Evolutionary conservation across 2,329 filamentous ascomycete species (phyloP), one percentile per base, ranked within the genome.

Genomic region (Plenodomus lindquistii): DNA sequence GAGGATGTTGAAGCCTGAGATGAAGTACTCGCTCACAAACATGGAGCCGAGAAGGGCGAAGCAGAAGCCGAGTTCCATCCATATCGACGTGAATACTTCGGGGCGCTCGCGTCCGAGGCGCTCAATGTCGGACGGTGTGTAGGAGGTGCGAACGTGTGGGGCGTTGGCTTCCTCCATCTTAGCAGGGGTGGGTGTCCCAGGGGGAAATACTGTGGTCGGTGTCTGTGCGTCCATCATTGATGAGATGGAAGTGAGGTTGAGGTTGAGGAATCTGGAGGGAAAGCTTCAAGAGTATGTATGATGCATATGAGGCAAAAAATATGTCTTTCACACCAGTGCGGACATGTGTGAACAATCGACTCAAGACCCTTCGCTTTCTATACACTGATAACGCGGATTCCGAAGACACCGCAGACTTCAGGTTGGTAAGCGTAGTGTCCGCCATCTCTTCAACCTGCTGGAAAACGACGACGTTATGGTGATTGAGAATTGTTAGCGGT

Each of bases 1-100:
- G 20, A 93, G 73, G 50, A 85, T 75, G 48, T 79, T 83, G 62
- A 92, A 94, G 24, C 90, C 90, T 39, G 85, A 88, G 42, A 93
- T 81, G 65, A 87, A 88, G 71, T 86, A 92, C 73, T 92, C 88
- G 37, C 81, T 77, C 60, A 87, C 77, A 52, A 86, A 80, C 73
- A 86, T 85, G 38, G 83, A 85, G 52, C 82, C 79, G 11, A 85
- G 72, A 17, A 87, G 75, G 0, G 82, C 82, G 57, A 83, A 81
- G 62, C 84, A 80, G 62, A 88, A 89, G 18, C 79, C 78, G 4
- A 83, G 52, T 61, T 89, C 86, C n/a, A 79, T 70, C 70, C 77
- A 77, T 40, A 73, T 64, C 2, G 76, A 78, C 9, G 68, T 65
- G 63, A 89, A 86, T 34, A 73, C 72, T 4, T 77, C 73, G 2